Percentiles rank a stretch among this genome's conserved stretches.
These are phyloP conservation scores for Colletotrichum scovillei DNA, from an alignment of 2,329 filamentous ascomycete genomes.

Conservation along the genomic window DNA sequence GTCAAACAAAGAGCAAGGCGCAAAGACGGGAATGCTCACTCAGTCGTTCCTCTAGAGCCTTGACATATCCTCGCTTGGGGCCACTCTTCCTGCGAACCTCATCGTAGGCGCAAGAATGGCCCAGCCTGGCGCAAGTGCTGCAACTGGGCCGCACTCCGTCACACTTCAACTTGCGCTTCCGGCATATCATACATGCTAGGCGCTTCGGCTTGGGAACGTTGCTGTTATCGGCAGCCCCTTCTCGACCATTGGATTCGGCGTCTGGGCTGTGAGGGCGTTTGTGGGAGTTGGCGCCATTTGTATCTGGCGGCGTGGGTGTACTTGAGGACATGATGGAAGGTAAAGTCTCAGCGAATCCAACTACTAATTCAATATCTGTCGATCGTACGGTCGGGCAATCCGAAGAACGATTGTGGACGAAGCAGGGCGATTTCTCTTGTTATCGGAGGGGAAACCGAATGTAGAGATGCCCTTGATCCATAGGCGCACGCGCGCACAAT, in stretches of 20 bases:
- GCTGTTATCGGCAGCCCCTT: constrained; percentile 61
- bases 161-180: constrained; percentile 91
- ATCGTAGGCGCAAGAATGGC: constrained; percentile 90
- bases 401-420: background rate
- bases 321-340: constrained; percentile 35
- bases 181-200: constrained; percentile 93
- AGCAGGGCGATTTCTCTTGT: background rate
- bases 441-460: background rate
- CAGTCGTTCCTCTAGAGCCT: constrained; percentile 90
- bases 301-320: constrained; percentile 37
- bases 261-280: constrained; percentile 39
- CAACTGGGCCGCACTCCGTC: constrained; percentile 88
- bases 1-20: background rate
- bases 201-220: constrained; percentile 85
- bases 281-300: constrained; percentile 31
- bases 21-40: constrained; percentile 66
- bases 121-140: constrained; percentile 87
- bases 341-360: background rate
- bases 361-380: background rate
- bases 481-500: background rate
- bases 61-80: constrained; percentile 93
- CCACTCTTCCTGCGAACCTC: constrained; percentile 95
- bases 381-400: background rate
- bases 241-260: constrained; percentile 51
- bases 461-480: background rate